Base-by-base conservation (phyloP, 2,329 filamentous ascomycete genomes). In the Aspergillus latus region DNA sequence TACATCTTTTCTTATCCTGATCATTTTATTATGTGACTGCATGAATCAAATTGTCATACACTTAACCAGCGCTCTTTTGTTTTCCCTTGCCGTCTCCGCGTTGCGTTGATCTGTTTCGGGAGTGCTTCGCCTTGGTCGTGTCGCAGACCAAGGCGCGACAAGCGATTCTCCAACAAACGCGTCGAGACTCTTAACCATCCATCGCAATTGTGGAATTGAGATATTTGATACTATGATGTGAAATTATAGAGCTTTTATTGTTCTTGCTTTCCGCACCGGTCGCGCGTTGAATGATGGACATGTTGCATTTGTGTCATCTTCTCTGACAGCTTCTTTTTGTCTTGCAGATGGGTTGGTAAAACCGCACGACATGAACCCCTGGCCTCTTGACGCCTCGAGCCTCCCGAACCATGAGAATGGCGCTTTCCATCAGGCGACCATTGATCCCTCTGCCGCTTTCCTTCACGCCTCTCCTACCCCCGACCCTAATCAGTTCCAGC, bases 401-500 rank as follows among this genome's bases (percentile, higher is more conserved):
- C 72, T 78, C 63, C 75, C 74, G 64, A 78, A 74, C 71, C 72
- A 73, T 70, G 76, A 79, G 62, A 78, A 78, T 77, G 78, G 74
- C 69, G 73, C 72, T 58, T 79, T 79, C 60, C 74, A 76, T 64
- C 70, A 71, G 55, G 68, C 72, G 58, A 76, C 74, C 55, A 75
- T 75, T 67, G 78, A 80, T 66, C 74, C 76, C 50, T 76, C 77
- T 45, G 72, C 76, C 66, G 75, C 76, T 56, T 80, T 79, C 63
- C 72, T 79, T 44, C 76, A 78, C 61, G 70, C 74, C 54, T 75
- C 76, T 54, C 73, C 76, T 36, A 74, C 70, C 44, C 69, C 74
- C 49, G 80, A 83, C 65, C 75, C 79, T 52, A 74, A 73, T 49
- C 80, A 82, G 65, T 81, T 82, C 64, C 78, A 80, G 70, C 80